These are phyloP conservation scores for Ogataea allantospora DNA, from an alignment of 805 yeast genomes.

Conservation along the genomic window DNA sequence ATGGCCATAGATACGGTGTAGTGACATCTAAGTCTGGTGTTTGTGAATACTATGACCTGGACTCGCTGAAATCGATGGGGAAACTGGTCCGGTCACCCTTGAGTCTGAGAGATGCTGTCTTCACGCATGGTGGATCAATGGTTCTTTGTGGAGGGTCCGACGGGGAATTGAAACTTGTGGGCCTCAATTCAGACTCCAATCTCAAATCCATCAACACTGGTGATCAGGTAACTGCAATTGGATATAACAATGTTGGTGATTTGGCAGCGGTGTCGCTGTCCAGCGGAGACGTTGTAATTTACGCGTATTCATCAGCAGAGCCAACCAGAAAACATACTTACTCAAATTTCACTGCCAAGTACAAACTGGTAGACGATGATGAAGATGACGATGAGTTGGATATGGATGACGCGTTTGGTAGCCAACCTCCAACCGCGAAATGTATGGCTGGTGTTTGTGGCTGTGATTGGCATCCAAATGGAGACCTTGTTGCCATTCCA, in stretches of 20 bases:
- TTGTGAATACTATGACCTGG: conserved; percentile 40
- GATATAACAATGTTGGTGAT: conserved; percentile 59
- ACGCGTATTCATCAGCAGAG: conserved; percentile 51
- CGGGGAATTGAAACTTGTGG: conserved; percentile 50
- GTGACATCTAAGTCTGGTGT: conserved; percentile 45
- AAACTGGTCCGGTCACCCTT: conserved; percentile 43
- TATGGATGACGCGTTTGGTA: conserved; percentile 22
- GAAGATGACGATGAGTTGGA: conserved; percentile 41
- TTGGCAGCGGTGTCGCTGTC: conserved; percentile 55
- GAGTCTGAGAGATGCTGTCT: conserved; percentile 50
- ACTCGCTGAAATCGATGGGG: conserved; percentile 23
- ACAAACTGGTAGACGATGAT: conserved; percentile 31
- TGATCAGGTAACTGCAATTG: conserved; percentile 56
- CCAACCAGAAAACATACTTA: conserved; percentile 52
- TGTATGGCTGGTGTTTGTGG: conserved; percentile 9
- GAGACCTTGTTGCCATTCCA: conserved; percentile 69
- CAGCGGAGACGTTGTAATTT: conserved; percentile 58
- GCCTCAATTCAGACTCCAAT: conserved; percentile 36
- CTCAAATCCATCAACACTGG: conserved; percentile 37
- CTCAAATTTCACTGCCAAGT: conserved; percentile 38
- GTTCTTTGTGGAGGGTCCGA: conserved; percentile 68
- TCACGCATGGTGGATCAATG: conserved; percentile 61
- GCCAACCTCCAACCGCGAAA: conserved; percentile 5
- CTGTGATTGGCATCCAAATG: conserved; percentile 66
- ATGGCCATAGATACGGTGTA: conserved; percentile 21